Percentiles rank a stretch among this genome's conserved stretches.
These are phyloP conservation scores for Besnoitia besnoiti DNA, from an alignment of 169 alveolate genomes.

Conservation along the genomic window DNA sequence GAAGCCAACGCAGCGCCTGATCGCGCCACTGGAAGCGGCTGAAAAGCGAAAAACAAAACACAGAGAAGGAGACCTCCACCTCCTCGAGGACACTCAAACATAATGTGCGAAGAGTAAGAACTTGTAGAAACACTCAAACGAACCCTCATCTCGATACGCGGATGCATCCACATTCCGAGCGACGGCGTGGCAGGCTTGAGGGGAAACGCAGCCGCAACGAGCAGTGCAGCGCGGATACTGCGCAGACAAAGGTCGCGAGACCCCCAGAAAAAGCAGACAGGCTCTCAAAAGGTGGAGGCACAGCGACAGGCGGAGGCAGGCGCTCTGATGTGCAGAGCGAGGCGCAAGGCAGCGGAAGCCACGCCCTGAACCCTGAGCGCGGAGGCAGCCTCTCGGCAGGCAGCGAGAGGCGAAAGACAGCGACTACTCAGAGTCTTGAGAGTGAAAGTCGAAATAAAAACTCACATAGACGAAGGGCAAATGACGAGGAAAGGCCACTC, in stretches of 20 bases:
- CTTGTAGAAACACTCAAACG: too few species aligned
- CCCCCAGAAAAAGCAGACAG: background rate
- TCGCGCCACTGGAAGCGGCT: constrained; percentile 93
- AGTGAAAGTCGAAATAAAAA: background rate
- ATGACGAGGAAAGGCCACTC: constrained; percentile 97
- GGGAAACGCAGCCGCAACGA: too few species aligned
- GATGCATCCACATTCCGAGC: too few species aligned
- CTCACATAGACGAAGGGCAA: constrained; percentile 91
- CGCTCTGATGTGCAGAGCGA: background rate
- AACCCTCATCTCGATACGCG: too few species aligned
- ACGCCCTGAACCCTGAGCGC: background rate
- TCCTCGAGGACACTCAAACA: background rate
- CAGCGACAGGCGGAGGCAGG: background rate
- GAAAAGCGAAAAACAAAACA: background rate
- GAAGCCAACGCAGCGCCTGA: constrained; percentile 92
- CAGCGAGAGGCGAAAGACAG: background rate
- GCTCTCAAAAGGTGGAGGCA: background rate
- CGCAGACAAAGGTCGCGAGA: too few species aligned
- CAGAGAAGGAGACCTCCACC: background rate
- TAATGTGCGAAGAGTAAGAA: too few species aligned
- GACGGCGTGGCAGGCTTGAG: too few species aligned
- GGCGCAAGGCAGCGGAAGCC: background rate
- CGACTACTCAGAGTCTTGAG: background rate
- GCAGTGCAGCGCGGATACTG: too few species aligned
- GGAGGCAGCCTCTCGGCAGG: background rate